phyloP scores from a whole-genome alignment of 2,329 filamentous ascomycete genomes.

The Colletotrichum ledebouriae region DNA sequence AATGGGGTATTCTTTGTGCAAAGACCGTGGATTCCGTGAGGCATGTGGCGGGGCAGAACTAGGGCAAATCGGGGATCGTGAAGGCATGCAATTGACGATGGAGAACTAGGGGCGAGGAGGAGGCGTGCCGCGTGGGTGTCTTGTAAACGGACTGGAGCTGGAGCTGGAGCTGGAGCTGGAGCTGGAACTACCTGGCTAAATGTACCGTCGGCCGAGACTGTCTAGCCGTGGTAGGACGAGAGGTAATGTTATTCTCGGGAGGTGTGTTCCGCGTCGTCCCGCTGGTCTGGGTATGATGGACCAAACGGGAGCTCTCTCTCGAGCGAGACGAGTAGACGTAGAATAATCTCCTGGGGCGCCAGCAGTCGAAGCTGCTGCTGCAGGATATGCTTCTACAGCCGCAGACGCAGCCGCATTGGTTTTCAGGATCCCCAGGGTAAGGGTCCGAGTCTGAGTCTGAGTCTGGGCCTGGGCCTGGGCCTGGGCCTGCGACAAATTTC shows the following conservation, averaged over 20 bases:
- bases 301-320: neutral
- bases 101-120: neutral
- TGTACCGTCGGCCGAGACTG: constrained; percentile 22
- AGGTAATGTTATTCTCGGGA: constrained; percentile 24
- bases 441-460: neutral
- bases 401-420: neutral
- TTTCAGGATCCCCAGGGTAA: constrained; percentile 8
- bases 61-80: constrained; percentile 27
- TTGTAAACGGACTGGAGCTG: no score
- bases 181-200: constrained; percentile 36
- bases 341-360: constrained; percentile 4
- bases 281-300: constrained; percentile 14
- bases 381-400: neutral
- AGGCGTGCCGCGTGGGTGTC: neutral
- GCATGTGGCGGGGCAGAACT: constrained; percentile 18
- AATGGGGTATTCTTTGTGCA: neutral
- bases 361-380: neutral
- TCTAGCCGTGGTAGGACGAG: neutral
- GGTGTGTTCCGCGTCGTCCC: constrained; percentile 28
- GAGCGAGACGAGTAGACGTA: neutral
- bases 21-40: neutral
- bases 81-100: constrained; percentile 12
- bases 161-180: no score
- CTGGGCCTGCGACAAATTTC: constrained; percentile 20
- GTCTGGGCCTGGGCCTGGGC: no score